Evolutionary conservation across 768 basidiomycete genomes (phyloP).

Genomic region (Lactarius akahatsu): DNA sequence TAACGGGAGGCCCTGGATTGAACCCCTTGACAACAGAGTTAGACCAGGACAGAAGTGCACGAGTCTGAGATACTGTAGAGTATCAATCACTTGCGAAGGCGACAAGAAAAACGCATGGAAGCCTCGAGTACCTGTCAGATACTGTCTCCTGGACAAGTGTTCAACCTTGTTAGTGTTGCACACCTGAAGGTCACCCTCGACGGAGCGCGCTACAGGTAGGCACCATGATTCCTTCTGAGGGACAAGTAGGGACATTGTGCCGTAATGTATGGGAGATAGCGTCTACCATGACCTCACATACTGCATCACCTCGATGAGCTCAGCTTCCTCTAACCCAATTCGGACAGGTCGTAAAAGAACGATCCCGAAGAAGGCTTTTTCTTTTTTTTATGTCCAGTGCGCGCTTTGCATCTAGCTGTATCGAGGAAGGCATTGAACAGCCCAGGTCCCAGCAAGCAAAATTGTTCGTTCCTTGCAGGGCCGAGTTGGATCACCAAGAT

Average conservation of each 20-base stretch:
- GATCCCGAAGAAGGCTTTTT: conserved; percentile 5
- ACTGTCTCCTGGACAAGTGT: not conserved
- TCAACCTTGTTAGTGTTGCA: not conserved
- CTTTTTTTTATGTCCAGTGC: not conserved
- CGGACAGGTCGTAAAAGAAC: not conserved
- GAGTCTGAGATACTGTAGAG: not conserved
- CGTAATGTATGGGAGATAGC: conserved; percentile 12
- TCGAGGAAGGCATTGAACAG: conserved; percentile 1
- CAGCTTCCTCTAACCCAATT: conserved; percentile 10
- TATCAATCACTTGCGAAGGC: not conserved
- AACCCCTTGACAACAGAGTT: conserved; percentile 12
- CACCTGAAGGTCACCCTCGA: not conserved
- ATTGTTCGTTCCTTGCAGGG: not conserved
- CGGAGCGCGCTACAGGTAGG: conserved; percentile 6
- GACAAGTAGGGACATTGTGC: conserved; percentile 11
- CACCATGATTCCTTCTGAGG: conserved; percentile 5
- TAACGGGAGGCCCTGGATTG: conserved; percentile 1
- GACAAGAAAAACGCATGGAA: not conserved
- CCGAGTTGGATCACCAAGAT: not conserved
- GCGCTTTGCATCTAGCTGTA: conserved; percentile 19
- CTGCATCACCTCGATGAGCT: conserved; percentile 15
- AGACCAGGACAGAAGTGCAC: conserved; percentile 6
- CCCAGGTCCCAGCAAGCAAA: not conserved
- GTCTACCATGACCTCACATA: conserved; percentile 17
- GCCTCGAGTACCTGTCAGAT: not conserved